phyloP scores from a whole-genome alignment of 805 yeast species.

The Metschnikowia koreensis region DNA sequence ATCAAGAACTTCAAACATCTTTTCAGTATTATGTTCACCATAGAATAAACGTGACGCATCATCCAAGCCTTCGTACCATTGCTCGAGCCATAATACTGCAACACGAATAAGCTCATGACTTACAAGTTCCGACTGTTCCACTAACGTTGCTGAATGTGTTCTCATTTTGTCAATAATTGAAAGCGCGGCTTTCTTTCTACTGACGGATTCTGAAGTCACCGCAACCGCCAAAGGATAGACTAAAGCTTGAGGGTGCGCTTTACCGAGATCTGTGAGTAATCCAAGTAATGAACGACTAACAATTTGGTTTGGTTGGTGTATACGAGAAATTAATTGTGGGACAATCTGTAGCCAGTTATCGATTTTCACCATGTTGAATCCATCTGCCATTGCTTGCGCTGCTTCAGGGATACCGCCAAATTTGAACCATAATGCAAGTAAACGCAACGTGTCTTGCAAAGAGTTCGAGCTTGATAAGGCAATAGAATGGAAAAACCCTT shows the following conservation, averaged over 20 bases:
- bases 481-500: constrained; percentile 93
- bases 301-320: constrained; percentile 88
- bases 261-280: constrained; percentile 81
- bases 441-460: constrained; percentile 85
- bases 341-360: constrained; percentile 95
- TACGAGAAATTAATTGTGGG: constrained; percentile 93
- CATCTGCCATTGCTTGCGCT: constrained; percentile 84
- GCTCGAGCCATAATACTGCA: constrained; percentile 96
- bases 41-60: constrained; percentile 93
- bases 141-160: constrained; percentile 77
- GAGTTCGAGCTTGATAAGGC: constrained; percentile 84
- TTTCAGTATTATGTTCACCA: constrained; percentile 91
- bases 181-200: constrained; percentile 87
- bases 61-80: constrained; percentile 97
- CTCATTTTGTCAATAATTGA: constrained; percentile 91
- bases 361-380: constrained; percentile 81
- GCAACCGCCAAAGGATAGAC: constrained; percentile 96
- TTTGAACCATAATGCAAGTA: constrained; percentile 91
- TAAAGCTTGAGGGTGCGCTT: constrained; percentile 95
- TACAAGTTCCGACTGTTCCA: constrained; percentile 92
- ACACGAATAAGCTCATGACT: constrained; percentile 90
- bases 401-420: constrained; percentile 94
- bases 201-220: constrained; percentile 85
- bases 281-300: constrained; percentile 81
- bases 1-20: constrained; percentile 87